Evolutionary conservation across 805 yeast species (phyloP).

Genomic region (Ogataea saltuana): DNA sequence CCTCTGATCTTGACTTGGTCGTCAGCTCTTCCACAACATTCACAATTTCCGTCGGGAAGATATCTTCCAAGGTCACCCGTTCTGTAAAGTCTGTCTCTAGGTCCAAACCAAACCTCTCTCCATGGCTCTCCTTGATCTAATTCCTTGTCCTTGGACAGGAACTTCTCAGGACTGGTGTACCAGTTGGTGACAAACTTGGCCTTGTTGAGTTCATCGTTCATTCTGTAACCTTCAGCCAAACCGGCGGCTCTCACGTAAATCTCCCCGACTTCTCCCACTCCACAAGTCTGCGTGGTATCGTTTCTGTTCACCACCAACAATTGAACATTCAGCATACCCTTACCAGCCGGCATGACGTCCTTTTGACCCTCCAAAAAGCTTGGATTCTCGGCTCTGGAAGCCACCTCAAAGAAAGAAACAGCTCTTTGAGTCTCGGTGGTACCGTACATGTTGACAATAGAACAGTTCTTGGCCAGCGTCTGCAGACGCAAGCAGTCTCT

Average conservation of each 20-base stretch:
- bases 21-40: slow-evolving; percentile 98
- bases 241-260: slow-evolving; percentile 98
- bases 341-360: slow-evolving; percentile 98
- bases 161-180: slow-evolving; percentile 71
- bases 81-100: slow-evolving; percentile 92
- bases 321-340: slow-evolving; percentile 96
- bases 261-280: slow-evolving; percentile 98
- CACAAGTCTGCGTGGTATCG: slow-evolving; percentile 88
- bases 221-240: slow-evolving; percentile 92
- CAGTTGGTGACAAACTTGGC: slow-evolving; percentile 89
- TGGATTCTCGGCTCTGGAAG: slow-evolving; percentile 67
- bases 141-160: slow-evolving; percentile 57
- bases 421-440: slow-evolving; percentile 99
- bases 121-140: slow-evolving; percentile 54
- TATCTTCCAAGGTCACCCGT: slow-evolving; percentile 98
- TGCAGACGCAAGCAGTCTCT: slow-evolving; percentile 95
- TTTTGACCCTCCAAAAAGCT: slow-evolving; percentile 78
- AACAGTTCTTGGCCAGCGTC: slow-evolving; percentile 84
- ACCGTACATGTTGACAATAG: slow-evolving; percentile 97
- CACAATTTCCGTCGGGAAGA: slow-evolving; percentile 95
- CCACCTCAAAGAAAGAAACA: slow-evolving; percentile 89
- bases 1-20: slow-evolving; percentile 99
- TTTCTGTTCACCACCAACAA: slow-evolving; percentile 88
- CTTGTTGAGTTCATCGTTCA: slow-evolving; percentile 82
- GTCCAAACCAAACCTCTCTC: slow-evolving; percentile 86